These are phyloP conservation scores for Beauveria caledonica DNA, from an alignment of 2,329 filamentous ascomycete species.

Conservation along the genomic window DNA sequence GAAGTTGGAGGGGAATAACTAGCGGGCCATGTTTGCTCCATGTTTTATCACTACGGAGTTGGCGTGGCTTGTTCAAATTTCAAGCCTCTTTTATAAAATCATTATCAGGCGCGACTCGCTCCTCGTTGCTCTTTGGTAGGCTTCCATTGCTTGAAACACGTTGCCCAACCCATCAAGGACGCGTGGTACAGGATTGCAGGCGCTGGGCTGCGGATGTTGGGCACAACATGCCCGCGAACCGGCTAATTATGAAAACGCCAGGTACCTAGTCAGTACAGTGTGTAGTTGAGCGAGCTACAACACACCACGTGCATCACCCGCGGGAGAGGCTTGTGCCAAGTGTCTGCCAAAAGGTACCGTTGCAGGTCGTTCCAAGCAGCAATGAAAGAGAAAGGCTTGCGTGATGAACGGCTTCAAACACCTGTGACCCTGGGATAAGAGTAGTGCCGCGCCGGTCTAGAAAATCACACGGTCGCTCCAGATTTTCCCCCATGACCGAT, in stretches of 20 bases:
- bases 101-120: too few relatives aligned
- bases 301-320: background rate
- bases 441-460: background rate
- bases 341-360: background rate
- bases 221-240: background rate
- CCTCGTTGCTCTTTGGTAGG: too few relatives aligned
- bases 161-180: too few relatives aligned
- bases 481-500: background rate
- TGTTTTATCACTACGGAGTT: too few relatives aligned
- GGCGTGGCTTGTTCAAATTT: too few relatives aligned
- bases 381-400: background rate
- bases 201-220: background rate
- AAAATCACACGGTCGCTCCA: background rate
- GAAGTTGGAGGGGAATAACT: background rate
- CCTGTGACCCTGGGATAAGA: background rate
- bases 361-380: background rate
- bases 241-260: background rate
- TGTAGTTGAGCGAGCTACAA: too few relatives aligned
- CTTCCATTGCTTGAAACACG: too few relatives aligned
- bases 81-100: too few relatives aligned
- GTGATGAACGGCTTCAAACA: background rate
- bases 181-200: too few relatives aligned
- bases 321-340: background rate
- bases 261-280: too few relatives aligned
- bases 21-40: too few relatives aligned